phyloP scores from a whole-genome alignment of 306 rosid genomes.

The Medicago arabica region DNA sequence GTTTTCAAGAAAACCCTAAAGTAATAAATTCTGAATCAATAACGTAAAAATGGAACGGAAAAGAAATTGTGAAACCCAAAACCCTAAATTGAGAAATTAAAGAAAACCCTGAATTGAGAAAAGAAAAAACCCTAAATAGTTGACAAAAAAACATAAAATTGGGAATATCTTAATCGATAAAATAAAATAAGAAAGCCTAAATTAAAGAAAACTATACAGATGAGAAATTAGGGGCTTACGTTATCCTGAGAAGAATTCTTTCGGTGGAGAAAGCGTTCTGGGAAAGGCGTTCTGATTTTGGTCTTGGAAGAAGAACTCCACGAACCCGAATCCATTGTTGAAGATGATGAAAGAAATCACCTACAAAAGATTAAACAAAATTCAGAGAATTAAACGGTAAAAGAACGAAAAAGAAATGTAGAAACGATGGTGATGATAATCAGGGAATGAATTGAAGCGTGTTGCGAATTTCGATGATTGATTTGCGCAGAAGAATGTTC shows the following conservation, averaged over 20 bases:
- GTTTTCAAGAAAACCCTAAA: too few relatives aligned
- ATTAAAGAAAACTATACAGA: not conserved
- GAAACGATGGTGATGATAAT: not conserved
- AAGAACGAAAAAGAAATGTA: not conserved
- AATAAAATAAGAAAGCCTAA: not conserved
- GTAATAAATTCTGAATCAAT: too few relatives aligned
- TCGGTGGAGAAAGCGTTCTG: slow-evolving; percentile 21
- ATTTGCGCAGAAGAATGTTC: not conserved
- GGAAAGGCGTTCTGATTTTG: slow-evolving; percentile 29
- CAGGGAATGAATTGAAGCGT: not conserved
- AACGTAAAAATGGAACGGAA: too few relatives aligned
- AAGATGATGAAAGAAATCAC: not conserved
- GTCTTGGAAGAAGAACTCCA: slow-evolving; percentile 41
- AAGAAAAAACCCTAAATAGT: too few relatives aligned
- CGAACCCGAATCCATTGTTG: slow-evolving; percentile 42
- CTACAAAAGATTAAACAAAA: not conserved
- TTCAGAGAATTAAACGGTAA: not conserved
- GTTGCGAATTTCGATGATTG: not conserved
- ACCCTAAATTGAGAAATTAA: too few relatives aligned
- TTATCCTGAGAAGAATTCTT: slow-evolving; percentile 44
- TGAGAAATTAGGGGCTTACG: slow-evolving; percentile 23
- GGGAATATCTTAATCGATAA: too few relatives aligned
- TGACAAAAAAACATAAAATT: too few relatives aligned
- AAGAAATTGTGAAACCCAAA: too few relatives aligned
- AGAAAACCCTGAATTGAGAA: too few relatives aligned